Base-by-base conservation (phyloP, 2,329 filamentous ascomycete genomes). In the Xylaria sp. region DNA sequence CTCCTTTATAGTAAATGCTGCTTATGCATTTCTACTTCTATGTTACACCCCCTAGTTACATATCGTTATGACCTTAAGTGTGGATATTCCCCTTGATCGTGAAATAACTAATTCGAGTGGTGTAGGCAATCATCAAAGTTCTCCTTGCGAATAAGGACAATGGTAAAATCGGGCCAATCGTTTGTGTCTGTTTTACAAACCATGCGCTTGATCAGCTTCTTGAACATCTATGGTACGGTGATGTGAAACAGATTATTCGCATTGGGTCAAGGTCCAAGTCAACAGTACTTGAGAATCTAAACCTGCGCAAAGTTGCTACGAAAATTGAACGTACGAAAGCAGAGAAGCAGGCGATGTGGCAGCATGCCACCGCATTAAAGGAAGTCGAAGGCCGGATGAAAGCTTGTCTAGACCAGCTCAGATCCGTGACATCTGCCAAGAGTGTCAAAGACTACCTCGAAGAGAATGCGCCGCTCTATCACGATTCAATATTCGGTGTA, bases 251-350 rank as follows among this genome's bases (percentile, higher is more conserved):
- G 5, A 75, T 89, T 20, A 77, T 89, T 18, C 83, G 87, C 0
- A 81, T 90, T 7, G 87, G 87, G 0, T 77, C 76, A 0, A 76
- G 76, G 16, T 84, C 78, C 1, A 83, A 84, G 51, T 85, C 82
- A 0, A 75, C 79, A 18, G 60, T 69, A 1, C 68, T 89, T 0
- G 60, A 78, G 7, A 63, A 66, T 0, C 64, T 79, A 9, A 86
- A 82, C 48, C 72, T 89, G 2, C 71, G 75, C 0, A 55, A 57
- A 0, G 66, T 81, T 2, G 60, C 60, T 0, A 59, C 65, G 7
- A 49, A 61, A 0, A 59, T 68, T 7, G 59, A 64, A 0, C 65
- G 67, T 5, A 82, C 78, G 1, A 74, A 66, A 13, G 52, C 66
- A 0, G 75, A 80, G 54, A 75, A 69, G 17, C 57, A 54, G 0